Evolutionary conservation across 148 eudicot genomes (phyloP).

Genomic region (Agrostemma githago): DNA sequence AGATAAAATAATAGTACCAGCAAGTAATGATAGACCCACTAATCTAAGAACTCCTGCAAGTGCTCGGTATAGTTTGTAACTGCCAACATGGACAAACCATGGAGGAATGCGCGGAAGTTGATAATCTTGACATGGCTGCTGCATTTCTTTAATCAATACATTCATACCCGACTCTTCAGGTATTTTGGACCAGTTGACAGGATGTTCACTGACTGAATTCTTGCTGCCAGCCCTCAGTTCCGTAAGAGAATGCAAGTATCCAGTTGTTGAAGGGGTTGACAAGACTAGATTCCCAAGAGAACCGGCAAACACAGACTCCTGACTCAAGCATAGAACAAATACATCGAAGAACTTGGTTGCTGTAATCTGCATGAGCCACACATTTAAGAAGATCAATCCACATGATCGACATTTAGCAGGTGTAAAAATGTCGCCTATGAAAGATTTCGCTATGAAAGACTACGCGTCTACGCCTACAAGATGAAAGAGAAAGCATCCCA

Average conservation of each 20-base stretch:
- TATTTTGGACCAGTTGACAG: constrained; percentile 23
- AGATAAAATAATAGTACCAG: constrained; percentile 40
- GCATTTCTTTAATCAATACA: constrained; percentile 29
- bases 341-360: constrained; percentile 76
- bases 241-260: constrained; percentile 77
- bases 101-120: constrained; percentile 92
- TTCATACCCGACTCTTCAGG: constrained; percentile 29
- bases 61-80: constrained; percentile 65
- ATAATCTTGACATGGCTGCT: constrained; percentile 32
- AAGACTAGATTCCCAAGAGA: constrained; percentile 62
- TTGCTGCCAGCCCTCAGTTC: constrained; percentile 52
- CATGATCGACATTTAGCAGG: not conserved
- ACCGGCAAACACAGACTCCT: constrained; percentile 82
- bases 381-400: constrained; percentile 9
- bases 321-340: constrained; percentile 72
- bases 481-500: not conserved
- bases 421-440: not conserved
- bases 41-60: constrained; percentile 83
- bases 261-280: constrained; percentile 51
- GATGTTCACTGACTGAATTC: constrained; percentile 22
- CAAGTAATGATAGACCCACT: constrained; percentile 59
- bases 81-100: constrained; percentile 71
- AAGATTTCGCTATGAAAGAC: not conserved
- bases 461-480: not conserved
- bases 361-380: constrained; percentile 47